Conservation (phyloP, 805 yeast species). For the Ogataea zsoltii region DNA sequence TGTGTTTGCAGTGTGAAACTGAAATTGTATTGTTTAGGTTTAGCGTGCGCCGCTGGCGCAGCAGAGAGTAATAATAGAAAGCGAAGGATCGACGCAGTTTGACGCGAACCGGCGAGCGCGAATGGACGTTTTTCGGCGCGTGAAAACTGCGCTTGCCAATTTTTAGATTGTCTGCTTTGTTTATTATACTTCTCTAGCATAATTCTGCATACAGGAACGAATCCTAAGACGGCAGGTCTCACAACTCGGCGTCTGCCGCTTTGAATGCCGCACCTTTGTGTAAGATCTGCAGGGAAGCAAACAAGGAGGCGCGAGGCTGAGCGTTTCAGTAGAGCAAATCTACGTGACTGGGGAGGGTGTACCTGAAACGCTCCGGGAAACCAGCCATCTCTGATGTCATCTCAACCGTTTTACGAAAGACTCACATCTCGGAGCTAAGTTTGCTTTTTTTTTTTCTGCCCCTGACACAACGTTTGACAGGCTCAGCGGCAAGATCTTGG, state of each 20-base stretch:
- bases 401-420: no score
- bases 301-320: constrained; percentile 4
- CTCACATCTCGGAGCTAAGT: no score
- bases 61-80: neutral
- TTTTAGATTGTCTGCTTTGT: constrained; percentile 1
- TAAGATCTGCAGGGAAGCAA: constrained; percentile 4
- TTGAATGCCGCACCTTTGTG: constrained; percentile 1
- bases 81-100: neutral
- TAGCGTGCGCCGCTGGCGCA: neutral
- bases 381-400: neutral
- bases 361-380: constrained; percentile 1
- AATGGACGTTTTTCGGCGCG: neutral
- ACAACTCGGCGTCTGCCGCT: constrained; percentile 1
- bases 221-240: neutral
- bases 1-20: constrained; percentile 3
- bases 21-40: neutral
- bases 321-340: constrained; percentile 4
- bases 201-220: constrained; percentile 3
- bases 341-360: neutral
- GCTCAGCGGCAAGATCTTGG: no score
- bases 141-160: constrained; percentile 7
- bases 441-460: no score
- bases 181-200: neutral
- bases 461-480: no score
- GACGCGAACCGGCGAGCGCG: neutral